phyloP scores from a whole-genome alignment of 352 stramenopile species.

The Globisporangium carolinianum region DNA sequence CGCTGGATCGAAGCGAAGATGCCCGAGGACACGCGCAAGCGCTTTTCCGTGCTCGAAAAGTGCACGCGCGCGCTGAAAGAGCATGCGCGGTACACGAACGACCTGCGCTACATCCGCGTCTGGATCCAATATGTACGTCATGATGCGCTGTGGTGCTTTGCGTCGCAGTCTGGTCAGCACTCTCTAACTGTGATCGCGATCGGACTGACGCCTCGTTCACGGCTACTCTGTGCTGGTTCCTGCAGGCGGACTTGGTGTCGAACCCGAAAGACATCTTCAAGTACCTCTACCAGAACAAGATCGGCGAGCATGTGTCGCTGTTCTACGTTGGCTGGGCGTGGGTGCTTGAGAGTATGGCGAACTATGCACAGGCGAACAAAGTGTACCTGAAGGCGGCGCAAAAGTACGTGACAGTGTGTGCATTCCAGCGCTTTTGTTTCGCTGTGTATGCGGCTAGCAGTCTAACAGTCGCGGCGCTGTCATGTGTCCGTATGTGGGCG shows the following conservation, averaged over 20 bases:
- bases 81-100: constrained; percentile 56
- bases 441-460: not conserved
- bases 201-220: no score
- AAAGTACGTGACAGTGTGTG: constrained; percentile 44
- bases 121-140: constrained; percentile 85
- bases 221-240: not conserved
- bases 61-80: constrained; percentile 69
- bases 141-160: not conserved
- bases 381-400: constrained; percentile 82
- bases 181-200: no score
- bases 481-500: no score
- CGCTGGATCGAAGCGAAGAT: constrained; percentile 77
- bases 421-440: not conserved
- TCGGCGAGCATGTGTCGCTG: constrained; percentile 67
- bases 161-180: not conserved
- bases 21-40: constrained; percentile 78
- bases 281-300: constrained; percentile 84
- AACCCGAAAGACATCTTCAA: constrained; percentile 88
- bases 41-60: constrained; percentile 66
- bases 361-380: constrained; percentile 80
- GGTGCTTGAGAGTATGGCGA: constrained; percentile 71
- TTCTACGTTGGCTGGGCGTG: constrained; percentile 87
- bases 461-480: no score
- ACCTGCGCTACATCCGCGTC: constrained; percentile 73
- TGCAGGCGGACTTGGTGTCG: constrained; percentile 72